Evolutionary conservation across 192 early-diverging fungal species (phyloP).

Genomic region (Coemansia pectinata): DNA sequence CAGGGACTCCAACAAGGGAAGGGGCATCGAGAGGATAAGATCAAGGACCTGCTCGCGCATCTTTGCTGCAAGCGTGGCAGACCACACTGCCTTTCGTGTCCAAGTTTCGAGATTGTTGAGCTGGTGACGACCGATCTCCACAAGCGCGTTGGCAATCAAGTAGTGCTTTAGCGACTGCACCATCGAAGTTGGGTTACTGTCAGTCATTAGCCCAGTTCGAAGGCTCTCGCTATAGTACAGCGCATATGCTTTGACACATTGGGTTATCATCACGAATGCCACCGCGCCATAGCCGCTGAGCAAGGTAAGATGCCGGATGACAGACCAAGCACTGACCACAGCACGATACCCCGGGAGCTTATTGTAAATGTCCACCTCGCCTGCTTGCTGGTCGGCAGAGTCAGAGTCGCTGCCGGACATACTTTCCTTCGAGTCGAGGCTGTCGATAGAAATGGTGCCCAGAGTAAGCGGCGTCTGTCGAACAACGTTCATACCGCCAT

Average conservation of each 20-base stretch:
- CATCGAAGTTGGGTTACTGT: slow-evolving; percentile 27
- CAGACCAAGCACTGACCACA: neutral
- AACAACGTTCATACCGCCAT: slow-evolving; percentile 6
- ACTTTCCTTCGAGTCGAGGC: neutral
- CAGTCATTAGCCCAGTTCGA: slow-evolving; percentile 24
- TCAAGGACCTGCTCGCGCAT: neutral
- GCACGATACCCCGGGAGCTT: neutral
- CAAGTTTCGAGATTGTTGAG: neutral
- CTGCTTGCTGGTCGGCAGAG: neutral
- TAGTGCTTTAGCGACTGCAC: slow-evolving; percentile 26
- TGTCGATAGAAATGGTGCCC: neutral
- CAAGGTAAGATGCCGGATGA: neutral
- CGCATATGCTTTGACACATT: slow-evolving; percentile 12
- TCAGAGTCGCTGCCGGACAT: neutral
- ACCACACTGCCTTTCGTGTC: slow-evolving; percentile 6
- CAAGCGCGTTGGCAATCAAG: slow-evolving; percentile 20
- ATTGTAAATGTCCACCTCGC: neutral
- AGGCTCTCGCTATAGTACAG: slow-evolving; percentile 19
- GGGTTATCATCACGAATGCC: neutral
- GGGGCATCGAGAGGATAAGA: slow-evolving; percentile 1
- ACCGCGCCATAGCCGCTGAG: slow-evolving; percentile 24
- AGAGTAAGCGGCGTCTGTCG: slow-evolving; percentile 9
- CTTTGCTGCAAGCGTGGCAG: neutral
- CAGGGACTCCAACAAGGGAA: slow-evolving; percentile 19
- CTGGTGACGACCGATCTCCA: slow-evolving; percentile 10